Evolutionary conservation across 176 grass and related monocot species (phyloP).

Genomic region (Rhynchospora breviuscula): DNA sequence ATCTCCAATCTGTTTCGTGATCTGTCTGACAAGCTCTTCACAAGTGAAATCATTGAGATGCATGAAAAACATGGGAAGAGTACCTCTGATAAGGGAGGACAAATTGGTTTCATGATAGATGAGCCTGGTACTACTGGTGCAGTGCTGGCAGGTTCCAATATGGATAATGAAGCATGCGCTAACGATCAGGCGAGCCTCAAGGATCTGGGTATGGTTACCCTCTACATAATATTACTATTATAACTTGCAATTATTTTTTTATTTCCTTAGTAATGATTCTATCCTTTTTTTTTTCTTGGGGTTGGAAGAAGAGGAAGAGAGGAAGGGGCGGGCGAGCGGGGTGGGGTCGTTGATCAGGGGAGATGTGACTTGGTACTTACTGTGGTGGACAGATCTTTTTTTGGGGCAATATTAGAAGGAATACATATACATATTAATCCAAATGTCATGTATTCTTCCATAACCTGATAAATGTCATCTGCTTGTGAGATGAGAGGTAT

Average conservation of each 20-base stretch:
- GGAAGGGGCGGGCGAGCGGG: neutral
- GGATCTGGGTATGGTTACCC: constrained; percentile 36
- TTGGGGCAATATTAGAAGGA: neutral
- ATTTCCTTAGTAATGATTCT: neutral
- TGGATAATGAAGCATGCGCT: constrained; percentile 9
- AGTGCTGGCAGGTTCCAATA: neutral
- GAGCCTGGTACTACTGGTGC: constrained; percentile 31
- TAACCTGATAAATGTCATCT: neutral
- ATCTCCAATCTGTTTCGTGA: constrained; percentile 93
- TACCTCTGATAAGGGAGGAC: constrained; percentile 31
- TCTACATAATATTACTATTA: neutral
- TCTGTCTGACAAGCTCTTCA: constrained; percentile 93
- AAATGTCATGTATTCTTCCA: neutral
- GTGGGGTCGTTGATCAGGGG: too few relatives aligned
- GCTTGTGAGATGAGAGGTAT: neutral
- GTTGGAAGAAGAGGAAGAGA: too few relatives aligned
- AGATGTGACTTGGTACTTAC: neutral
- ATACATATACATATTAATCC: neutral
- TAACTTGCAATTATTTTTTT: neutral
- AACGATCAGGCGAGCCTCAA: constrained; percentile 35
- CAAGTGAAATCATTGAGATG: constrained; percentile 97
- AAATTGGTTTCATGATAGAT: constrained; percentile 41
- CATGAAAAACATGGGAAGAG: constrained; percentile 62
- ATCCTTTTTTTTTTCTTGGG: neutral
- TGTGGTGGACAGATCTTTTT: neutral